phyloP scores from a whole-genome alignment of 1,139 yeast genomes.

The Sugiyamaella grinbergsii region DNA sequence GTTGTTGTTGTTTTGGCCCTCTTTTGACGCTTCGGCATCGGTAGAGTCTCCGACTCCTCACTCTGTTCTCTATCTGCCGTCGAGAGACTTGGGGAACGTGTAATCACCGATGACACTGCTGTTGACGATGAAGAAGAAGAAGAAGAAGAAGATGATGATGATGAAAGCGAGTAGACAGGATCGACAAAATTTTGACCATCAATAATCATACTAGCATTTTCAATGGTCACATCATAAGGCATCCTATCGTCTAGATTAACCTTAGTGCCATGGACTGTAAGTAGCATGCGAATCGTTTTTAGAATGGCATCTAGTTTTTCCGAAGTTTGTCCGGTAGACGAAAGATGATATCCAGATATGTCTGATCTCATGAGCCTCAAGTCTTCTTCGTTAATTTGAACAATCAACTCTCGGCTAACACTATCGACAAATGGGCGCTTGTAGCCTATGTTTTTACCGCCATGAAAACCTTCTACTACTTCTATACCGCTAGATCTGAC shows the following conservation, averaged over 20 bases:
- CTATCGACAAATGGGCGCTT: constrained; percentile 62
- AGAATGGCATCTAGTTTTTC: not conserved
- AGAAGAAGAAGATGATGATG: not conserved
- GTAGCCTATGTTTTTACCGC: constrained; percentile 42
- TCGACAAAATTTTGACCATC: constrained; percentile 19
- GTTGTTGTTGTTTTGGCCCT: constrained; percentile 3
- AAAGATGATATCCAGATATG: constrained; percentile 15
- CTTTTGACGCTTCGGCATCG: constrained; percentile 16
- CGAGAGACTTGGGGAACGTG: not conserved
- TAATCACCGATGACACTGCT: not conserved
- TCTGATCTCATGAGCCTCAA: constrained; percentile 17
- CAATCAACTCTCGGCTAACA: constrained; percentile 51
- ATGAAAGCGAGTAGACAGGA: constrained; percentile 1
- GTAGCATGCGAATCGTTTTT: constrained; percentile 7
- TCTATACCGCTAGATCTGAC: constrained; percentile 13
- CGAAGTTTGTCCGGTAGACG: constrained; percentile 2
- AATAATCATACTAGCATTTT: constrained; percentile 23
- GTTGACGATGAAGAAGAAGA: not conserved
- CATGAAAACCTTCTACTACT: constrained; percentile 4
- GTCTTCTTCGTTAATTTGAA: constrained; percentile 53
- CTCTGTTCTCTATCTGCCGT: not conserved
- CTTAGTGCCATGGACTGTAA: constrained; percentile 7
- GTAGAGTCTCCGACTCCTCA: not conserved
- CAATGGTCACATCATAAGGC: constrained; percentile 10
- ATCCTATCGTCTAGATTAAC: not conserved